A percentile compares a stretch with the other conserved stretches of the same genome.
Evolutionary conservation across 2,329 filamentous ascomycete genomes (phyloP).

Genomic region (Diaporthe sp.): DNA sequence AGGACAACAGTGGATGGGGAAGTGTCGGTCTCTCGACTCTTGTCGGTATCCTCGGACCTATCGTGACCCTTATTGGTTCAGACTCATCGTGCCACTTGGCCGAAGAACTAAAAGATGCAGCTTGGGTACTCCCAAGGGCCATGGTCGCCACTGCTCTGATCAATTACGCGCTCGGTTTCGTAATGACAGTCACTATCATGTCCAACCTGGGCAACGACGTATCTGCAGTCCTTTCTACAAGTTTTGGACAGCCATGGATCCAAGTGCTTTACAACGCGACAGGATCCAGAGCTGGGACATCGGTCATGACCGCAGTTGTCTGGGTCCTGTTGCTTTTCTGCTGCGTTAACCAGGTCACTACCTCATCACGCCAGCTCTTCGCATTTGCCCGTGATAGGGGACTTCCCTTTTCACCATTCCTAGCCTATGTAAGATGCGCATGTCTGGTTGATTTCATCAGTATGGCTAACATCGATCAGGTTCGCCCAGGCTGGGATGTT

Average conservation of each 20-base stretch:
- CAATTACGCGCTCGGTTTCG: not conserved
- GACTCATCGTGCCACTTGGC: constrained; percentile 3
- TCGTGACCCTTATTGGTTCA: constrained; percentile 1
- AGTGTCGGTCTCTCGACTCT: not conserved
- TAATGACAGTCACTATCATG: constrained; percentile 16
- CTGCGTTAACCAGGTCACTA: not conserved
- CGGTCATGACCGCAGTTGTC: not conserved
- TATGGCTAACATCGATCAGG: not conserved
- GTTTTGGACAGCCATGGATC: not conserved
- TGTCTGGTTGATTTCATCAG: not conserved
- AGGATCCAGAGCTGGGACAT: not conserved
- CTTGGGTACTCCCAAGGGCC: not conserved
- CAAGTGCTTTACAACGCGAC: constrained; percentile 5
- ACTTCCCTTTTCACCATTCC: not conserved
- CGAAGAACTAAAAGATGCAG: constrained; percentile 15
- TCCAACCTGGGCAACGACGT: not conserved
- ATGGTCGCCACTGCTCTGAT: constrained; percentile 3
- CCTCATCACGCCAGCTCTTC: constrained; percentile 15
- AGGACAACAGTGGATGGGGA: constrained; percentile 8
- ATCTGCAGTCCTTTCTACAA: not conserved
- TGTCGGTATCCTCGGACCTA: constrained; percentile 8
- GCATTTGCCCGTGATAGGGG: not conserved
- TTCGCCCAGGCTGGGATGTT: constrained; percentile 5
- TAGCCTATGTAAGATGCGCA: not conserved
- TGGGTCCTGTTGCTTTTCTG: not conserved